A percentile compares a stretch with the other conserved stretches of the same genome.
phyloP scores from a whole-genome alignment of 73 alveolate species.

The Loxodes magnus region DNA sequence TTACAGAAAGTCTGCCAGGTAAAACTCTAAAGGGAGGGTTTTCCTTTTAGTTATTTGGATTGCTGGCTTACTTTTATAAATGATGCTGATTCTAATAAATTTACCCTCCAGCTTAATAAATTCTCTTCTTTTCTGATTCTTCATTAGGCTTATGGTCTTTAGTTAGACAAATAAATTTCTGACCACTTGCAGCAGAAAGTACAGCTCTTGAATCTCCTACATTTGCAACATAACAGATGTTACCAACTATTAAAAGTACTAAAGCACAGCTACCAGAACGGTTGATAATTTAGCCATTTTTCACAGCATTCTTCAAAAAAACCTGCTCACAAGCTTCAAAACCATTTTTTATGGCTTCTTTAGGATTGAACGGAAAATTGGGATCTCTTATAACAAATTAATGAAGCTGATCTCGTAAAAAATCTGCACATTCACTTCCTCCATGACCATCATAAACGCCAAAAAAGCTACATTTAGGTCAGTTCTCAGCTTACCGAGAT shows the following conservation, averaged over 20 bases:
- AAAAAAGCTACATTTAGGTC: conserved; percentile 41
- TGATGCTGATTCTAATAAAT: conserved; percentile 36
- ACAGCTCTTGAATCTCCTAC: conserved; percentile 69
- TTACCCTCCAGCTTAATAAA: conserved; percentile 49
- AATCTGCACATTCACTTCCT: conserved; percentile 50
- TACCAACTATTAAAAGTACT: conserved; percentile 40
- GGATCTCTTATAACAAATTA: conserved; percentile 29
- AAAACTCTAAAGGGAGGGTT: conserved; percentile 77
- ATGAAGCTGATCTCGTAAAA: conserved; percentile 44
- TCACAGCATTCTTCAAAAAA: conserved; percentile 52
- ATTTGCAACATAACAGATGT: conserved; percentile 45
- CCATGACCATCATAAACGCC: conserved; percentile 80
- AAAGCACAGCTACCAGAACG: conserved; percentile 52
- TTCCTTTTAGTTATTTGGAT: not conserved
- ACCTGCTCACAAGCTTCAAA: conserved; percentile 79
- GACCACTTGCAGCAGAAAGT: conserved; percentile 31
- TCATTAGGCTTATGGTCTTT: conserved; percentile 62
- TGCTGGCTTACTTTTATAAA: no score
- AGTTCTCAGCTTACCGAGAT: conserved; percentile 7
- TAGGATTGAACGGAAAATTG: conserved; percentile 75
- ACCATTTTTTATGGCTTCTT: conserved; percentile 75
- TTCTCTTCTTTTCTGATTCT: conserved; percentile 51
- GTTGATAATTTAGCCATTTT: conserved; percentile 18
- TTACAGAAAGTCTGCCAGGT: conserved; percentile 87
- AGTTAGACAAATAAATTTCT: conserved; percentile 31